Conservation (phyloP, 441 rosid genomes). For the Aleurites moluccanus region DNA sequence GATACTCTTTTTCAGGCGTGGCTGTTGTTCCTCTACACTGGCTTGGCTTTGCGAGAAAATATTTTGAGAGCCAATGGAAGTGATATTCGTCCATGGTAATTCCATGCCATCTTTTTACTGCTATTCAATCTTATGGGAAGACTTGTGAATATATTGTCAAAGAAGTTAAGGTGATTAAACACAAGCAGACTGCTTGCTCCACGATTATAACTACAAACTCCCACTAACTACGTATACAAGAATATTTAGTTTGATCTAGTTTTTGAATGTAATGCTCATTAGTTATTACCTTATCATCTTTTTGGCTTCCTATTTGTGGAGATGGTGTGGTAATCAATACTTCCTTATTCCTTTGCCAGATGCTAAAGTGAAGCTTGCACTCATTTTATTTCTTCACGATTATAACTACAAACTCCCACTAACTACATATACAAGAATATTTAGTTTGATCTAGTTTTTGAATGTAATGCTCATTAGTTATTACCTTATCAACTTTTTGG, state of each 20-base stretch:
- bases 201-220: neutral
- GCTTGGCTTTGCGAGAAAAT: conserved; percentile 94
- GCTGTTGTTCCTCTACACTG: conserved; percentile 92
- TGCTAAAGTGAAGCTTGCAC: neutral
- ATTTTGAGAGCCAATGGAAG: conserved; percentile 92
- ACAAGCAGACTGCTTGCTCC: neutral
- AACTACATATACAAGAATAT: neutral
- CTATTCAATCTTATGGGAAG: neutral
- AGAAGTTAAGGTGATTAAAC: neutral
- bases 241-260: neutral
- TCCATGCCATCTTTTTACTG: conserved; percentile 6
- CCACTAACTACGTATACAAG: neutral
- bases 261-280: neutral
- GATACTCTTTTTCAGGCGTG: conserved; percentile 60
- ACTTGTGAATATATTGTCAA: neutral
- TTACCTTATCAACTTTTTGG: neutral
- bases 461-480: neutral
- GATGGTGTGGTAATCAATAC: neutral
- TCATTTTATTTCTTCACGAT: neutral
- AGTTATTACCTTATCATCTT: neutral
- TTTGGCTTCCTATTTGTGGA: neutral
- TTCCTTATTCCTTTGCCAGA: neutral
- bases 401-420: neutral
- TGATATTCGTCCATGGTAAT: conserved; percentile 95
- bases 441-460: neutral